Conservation (phyloP, 1,139 yeast species). For the Zygosaccharomyces sapae region DNA sequence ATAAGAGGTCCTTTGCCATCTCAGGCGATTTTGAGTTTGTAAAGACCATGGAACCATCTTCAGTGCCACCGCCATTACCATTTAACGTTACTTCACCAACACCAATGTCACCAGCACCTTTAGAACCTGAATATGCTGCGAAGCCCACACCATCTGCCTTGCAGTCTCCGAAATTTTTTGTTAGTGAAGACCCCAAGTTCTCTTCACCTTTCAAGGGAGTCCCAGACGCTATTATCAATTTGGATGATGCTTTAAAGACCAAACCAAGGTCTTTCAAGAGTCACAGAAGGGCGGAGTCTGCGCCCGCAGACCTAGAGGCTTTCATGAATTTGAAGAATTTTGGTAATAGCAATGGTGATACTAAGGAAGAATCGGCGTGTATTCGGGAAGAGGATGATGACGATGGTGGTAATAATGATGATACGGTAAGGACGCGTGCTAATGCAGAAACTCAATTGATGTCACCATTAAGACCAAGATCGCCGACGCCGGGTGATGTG, state of each 20-base stretch:
- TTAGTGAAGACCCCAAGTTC: conserved; percentile 34
- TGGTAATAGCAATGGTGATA: neutral
- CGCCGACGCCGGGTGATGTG: conserved; percentile 18
- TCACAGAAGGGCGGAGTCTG: conserved; percentile 49
- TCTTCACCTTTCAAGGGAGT: conserved; percentile 38
- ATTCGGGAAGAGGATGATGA: conserved; percentile 23
- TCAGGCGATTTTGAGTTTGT: conserved; percentile 63
- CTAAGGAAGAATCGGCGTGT: conserved; percentile 11
- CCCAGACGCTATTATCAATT: conserved; percentile 61
- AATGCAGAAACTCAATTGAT: conserved; percentile 14
- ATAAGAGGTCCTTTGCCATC: conserved; percentile 66
- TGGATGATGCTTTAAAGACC: conserved; percentile 50
- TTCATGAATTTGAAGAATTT: conserved; percentile 14
- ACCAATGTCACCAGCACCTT: conserved; percentile 1
- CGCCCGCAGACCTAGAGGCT: conserved; percentile 43
- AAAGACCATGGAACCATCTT: conserved; percentile 15
- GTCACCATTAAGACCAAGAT: conserved; percentile 30
- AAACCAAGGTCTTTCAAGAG: conserved; percentile 32
- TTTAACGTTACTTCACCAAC: conserved; percentile 5
- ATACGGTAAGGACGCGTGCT: conserved; percentile 4
- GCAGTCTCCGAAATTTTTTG: conserved; percentile 29
- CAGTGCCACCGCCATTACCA: conserved; percentile 13
- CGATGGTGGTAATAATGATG: conserved; percentile 15
- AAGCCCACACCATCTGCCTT: conserved; percentile 2
- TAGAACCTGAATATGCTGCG: conserved; percentile 1